Evolutionary conservation across 352 stramenopile species (phyloP), one percentile per base, ranked within the genome.

Genomic region (Globisporangium nodosum): DNA sequence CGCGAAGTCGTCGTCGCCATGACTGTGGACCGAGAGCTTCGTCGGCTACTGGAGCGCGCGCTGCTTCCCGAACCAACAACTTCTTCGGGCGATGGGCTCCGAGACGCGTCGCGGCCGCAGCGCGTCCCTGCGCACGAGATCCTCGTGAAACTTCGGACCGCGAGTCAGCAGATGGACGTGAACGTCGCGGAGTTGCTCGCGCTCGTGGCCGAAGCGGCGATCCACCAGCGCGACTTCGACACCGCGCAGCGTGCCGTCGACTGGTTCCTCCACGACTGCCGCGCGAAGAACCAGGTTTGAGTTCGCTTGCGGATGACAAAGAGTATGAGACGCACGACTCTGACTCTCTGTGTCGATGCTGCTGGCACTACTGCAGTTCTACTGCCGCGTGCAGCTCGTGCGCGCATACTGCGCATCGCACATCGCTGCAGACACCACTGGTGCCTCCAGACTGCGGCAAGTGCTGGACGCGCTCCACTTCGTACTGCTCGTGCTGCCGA

Each of bases 311-410:
- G 33, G 5, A 9, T 35, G 33, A 13, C 8, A 11, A 9, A 13
- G 33, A 39, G 33, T 9, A 3, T 8, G 33, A 43, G 37, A 13
- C 12, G 37, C 3, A 18, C 37, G 12, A 13, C 33, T 37, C 33
- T 37, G 33, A 37, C 33, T 12, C 9, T 37, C 0, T 37, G 5
- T 37, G 33, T 6, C 9, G 33, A 3, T 37, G 21, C 3, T 16
- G 20, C 21, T 8, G 13, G 21, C 61, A 16, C 13, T 3, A 50
- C 0, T 15, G 5, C 20, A 91, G 85, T 96, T 97, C 66, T 92
- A 89, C 62, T 97, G 87, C 64, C 78, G 90, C 50, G 76, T 82
- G 5, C 79, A 91, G 54, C 90, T 97, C 33, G 78, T 90, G 7
- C 85, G 79, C 2, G 88, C 89, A 3, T 78, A 82, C 15, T 90